Base-by-base conservation (phyloP, 2,329 filamentous ascomycete species). In the Colletotrichum cereale region DNA sequence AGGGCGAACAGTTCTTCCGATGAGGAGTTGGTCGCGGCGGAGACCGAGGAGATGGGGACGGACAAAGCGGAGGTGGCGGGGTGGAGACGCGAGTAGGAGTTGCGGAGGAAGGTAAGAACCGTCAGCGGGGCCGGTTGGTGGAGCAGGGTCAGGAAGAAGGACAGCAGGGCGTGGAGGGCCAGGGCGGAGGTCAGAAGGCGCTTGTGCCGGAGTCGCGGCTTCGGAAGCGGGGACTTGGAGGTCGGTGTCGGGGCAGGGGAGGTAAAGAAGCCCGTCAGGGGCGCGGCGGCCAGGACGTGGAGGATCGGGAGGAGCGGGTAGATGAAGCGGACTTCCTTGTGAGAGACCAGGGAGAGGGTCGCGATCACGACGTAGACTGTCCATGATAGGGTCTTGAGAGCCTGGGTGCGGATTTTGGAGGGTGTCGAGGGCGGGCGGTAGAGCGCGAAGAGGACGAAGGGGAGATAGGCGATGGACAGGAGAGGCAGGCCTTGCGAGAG, bases 251-350 rank as follows among this genome's bases (percentile, higher is more conserved):
- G 74, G 21, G 78, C 70, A 21, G 81, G 77, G 34, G 82, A 84
- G 11, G 83, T 82, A 79, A 96, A 94, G 83, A 93, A 95, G 11
- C 84, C 80, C 3, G 88, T 84, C 21, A 93, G 82, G 3, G 90
- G 86, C 0, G 90, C 88, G 0, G 94, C 94, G 1, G 93, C 90
- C 48, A 98, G 85, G 73, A 97, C 84, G 79, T 96, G 94, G 8
- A 99, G 87, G n/a, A 91, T 87, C 1, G 96, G 96, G 2, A 98
- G 87, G 24, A 99, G 87, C 1, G 96, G 96, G 77, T 97, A 97
- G 75, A 98, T 93, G 84, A 99, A 99, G 77, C 96, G 94, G 76
- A 97, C 93, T 86, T 99, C 96, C 81, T 99, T 99, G 84, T 99
- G 96, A 1, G 94, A 91, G 75, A 98, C 93, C 57, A 93, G 78